Evolutionary conservation across 305 asterid genomes (phyloP).

Genomic region (Solanum hybrid): DNA sequence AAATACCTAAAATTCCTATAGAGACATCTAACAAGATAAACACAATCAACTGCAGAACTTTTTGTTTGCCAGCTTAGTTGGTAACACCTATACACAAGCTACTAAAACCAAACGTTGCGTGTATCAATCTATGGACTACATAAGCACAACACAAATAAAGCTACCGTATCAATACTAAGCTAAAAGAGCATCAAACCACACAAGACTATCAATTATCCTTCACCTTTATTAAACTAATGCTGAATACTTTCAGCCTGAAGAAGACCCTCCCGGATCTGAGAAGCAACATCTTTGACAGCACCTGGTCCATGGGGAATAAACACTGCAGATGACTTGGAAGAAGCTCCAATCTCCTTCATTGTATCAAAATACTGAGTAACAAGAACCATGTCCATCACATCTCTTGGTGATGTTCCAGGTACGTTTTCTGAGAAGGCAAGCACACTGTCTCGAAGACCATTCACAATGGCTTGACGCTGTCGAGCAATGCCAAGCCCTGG

Average conservation of each 20-base stretch:
- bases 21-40: background rate
- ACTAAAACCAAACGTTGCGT: background rate
- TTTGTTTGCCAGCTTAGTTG: background rate
- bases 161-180: background rate
- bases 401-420: slow-evolving; percentile 31
- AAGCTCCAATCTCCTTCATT: slow-evolving; percentile 31
- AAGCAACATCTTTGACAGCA: slow-evolving; percentile 25
- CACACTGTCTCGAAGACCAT: slow-evolving; percentile 32
- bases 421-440: slow-evolving; percentile 32
- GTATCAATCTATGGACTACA: background rate
- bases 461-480: slow-evolving; percentile 36
- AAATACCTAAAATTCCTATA: background rate
- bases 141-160: background rate
- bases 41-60: background rate
- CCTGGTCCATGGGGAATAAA: slow-evolving; percentile 36
- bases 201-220: background rate
- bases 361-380: slow-evolving; percentile 33
- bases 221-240: background rate
- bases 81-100: background rate
- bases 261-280: slow-evolving; percentile 32
- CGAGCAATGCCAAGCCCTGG: slow-evolving; percentile 34
- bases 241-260: slow-evolving; percentile 19
- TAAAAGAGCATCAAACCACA: background rate
- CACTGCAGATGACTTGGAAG: slow-evolving; percentile 29
- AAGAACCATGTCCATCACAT: slow-evolving; percentile 37